Conservation (phyloP, 2,329 filamentous ascomycete species). For the Colletotrichum sansevieriae region DNA sequence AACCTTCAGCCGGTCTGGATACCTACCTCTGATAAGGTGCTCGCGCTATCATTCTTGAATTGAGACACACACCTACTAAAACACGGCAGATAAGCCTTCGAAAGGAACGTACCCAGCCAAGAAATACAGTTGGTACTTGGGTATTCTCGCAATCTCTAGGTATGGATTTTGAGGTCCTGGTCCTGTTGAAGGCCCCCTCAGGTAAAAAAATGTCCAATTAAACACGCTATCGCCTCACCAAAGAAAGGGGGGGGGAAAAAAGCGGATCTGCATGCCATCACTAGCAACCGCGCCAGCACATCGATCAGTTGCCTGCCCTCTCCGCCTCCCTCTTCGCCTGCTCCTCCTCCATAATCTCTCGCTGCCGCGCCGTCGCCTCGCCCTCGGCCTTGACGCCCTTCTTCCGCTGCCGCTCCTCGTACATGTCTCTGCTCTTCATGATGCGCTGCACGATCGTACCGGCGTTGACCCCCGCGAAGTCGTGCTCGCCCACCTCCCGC, state of each 20-base stretch:
- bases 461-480: slow-evolving; percentile 89
- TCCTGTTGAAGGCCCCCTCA: slow-evolving; percentile 40
- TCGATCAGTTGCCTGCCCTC: slow-evolving; percentile 43
- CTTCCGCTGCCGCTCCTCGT: slow-evolving; percentile 90
- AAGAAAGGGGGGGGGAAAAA: neutral
- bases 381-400: slow-evolving; percentile 89
- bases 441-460: slow-evolving; percentile 93
- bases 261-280: neutral
- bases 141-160: neutral
- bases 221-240: slow-evolving; percentile 13
- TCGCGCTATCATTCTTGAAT: neutral
- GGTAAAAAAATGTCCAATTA: slow-evolving; percentile 21
- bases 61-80: neutral
- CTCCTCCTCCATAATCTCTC: slow-evolving; percentile 73
- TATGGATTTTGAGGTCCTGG: neutral
- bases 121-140: neutral
- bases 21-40: neutral
- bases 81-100: neutral
- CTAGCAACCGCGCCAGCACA: neutral
- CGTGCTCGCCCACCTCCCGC: slow-evolving; percentile 80
- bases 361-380: slow-evolving; percentile 74
- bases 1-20: neutral
- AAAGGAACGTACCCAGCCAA: neutral
- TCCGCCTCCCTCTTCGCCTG: slow-evolving; percentile 63
- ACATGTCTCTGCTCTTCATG: slow-evolving; percentile 85